Evolutionary conservation across 2,329 filamentous ascomycete species (phyloP).

Genomic region (Botrytis sinoallii): DNA sequence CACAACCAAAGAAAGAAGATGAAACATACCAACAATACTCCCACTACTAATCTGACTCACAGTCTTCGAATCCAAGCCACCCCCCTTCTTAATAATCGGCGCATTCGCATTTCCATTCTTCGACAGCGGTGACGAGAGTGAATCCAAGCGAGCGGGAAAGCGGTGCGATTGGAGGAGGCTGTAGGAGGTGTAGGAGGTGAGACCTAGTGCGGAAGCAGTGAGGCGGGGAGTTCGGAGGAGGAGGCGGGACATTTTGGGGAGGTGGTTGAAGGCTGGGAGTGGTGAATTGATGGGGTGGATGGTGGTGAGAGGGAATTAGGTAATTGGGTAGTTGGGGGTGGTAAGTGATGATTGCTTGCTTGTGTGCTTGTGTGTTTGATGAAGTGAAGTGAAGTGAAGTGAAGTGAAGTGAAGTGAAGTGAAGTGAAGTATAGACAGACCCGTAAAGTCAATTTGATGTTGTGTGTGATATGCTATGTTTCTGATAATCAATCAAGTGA

Average conservation of each 20-base stretch:
- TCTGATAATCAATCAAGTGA: background rate
- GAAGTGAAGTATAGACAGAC: background rate
- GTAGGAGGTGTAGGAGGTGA: constrained; percentile 39
- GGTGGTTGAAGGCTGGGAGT: no score
- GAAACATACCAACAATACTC: constrained; percentile 33
- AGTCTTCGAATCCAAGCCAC: constrained; percentile 30
- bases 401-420: background rate
- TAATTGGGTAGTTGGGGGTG: no score
- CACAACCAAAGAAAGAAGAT: no score
- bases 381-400: background rate
- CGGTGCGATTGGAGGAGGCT: constrained; percentile 33
- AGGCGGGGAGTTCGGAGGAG: constrained; percentile 35
- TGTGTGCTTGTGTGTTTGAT: background rate
- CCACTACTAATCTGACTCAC: constrained; percentile 38
- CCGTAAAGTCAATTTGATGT: background rate
- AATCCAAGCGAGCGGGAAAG: constrained; percentile 35
- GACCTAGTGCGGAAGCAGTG: constrained; percentile 36
- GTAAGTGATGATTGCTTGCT: background rate
- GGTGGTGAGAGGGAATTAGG: background rate
- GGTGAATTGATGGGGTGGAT: background rate
- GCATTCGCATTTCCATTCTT: constrained; percentile 35
- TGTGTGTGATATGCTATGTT: background rate
- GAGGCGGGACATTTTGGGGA: constrained; percentile 29
- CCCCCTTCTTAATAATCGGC: constrained; percentile 24
- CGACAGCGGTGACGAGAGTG: constrained; percentile 22